Percentiles rank a stretch among this genome's conserved stretches.
phyloP scores from a whole-genome alignment of 225 moss, liverwort and hornwort genomes.

The Marchantia polymorpha region DNA sequence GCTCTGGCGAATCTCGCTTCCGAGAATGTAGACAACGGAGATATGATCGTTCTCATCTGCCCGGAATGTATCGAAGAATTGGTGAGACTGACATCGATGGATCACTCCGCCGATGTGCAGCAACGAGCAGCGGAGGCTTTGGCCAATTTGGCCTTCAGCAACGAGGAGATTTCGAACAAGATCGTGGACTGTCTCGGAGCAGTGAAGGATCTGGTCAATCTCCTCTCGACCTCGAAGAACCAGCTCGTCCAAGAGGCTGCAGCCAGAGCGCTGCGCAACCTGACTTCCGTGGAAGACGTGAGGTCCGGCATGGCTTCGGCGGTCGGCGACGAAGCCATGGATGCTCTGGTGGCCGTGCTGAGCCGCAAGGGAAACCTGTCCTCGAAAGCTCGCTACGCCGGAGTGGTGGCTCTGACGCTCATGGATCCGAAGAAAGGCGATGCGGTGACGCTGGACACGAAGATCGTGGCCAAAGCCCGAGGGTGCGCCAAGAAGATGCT shows the following conservation, averaged over 20 bases:
- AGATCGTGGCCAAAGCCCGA: background rate
- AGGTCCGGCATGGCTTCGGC: constrained; percentile 2
- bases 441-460: constrained; percentile 12
- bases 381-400: constrained; percentile 16
- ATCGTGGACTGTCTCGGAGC: constrained; percentile 9
- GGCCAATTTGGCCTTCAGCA: constrained; percentile 19
- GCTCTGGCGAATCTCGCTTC: constrained; percentile 20
- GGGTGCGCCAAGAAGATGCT: constrained; percentile 15
- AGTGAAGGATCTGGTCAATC: constrained; percentile 4
- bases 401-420: constrained; percentile 17
- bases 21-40: constrained; percentile 19
- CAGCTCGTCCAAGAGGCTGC: constrained; percentile 13
- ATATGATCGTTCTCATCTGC: constrained; percentile 21
- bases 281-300: constrained; percentile 9
- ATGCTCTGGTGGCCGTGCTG: constrained; percentile 9
- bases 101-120: background rate
- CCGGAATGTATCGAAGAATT: constrained; percentile 12
- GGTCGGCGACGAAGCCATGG: constrained; percentile 4
- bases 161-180: constrained; percentile 19
- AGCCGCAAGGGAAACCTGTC: constrained; percentile 11
- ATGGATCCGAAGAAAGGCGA: constrained; percentile 18
- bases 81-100: background rate
- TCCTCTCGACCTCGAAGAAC: constrained; percentile 1
- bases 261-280: constrained; percentile 2
- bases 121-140: constrained; percentile 21